Evolutionary conservation across 106 monocot genomes (phyloP).

Genomic region (Platanthera guangdongensis): DNA sequence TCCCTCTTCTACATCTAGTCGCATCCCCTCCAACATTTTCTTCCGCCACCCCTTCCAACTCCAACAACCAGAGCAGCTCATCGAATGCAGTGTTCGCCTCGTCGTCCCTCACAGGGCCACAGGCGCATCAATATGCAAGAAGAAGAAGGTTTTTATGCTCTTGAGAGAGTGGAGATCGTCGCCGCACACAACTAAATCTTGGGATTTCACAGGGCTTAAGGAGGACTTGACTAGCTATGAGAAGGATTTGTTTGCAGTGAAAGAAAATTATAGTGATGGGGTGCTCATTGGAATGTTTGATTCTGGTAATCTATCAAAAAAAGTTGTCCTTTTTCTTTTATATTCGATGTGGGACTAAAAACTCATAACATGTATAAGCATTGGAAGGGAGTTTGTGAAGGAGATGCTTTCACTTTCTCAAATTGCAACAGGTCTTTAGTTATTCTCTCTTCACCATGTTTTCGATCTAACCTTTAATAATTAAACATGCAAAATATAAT

Average conservation of each 20-base stretch:
- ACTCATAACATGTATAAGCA: constrained; percentile 27
- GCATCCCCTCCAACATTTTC: too few relatives aligned
- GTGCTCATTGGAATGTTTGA: constrained; percentile 82
- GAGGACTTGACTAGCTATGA: constrained; percentile 23
- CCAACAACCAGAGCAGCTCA: too few relatives aligned
- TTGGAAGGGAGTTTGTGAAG: constrained; percentile 85
- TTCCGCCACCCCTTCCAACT: too few relatives aligned
- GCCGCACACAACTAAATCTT: constrained; percentile 83
- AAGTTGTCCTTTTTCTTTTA: not conserved
- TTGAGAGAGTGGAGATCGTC: constrained; percentile 34
- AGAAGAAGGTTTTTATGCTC: constrained; percentile 40
- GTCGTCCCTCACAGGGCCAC: too few relatives aligned
- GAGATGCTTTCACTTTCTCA: constrained; percentile 65
- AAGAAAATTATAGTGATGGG: constrained; percentile 32
- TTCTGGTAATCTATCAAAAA: constrained; percentile 41
- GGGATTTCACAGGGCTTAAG: constrained; percentile 63
- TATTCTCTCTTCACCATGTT: too few relatives aligned
- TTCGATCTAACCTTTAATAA: too few relatives aligned
- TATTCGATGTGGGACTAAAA: too few relatives aligned
- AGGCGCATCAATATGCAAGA: constrained; percentile 10
- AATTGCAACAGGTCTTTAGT: constrained; percentile 59
- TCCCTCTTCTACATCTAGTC: too few relatives aligned
- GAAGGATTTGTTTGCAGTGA: constrained; percentile 11
- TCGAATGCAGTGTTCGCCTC: too few relatives aligned
- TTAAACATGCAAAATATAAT: too few relatives aligned